Conservation (phyloP, 2,329 filamentous ascomycete genomes). For the Verticillium nubilum region DNA sequence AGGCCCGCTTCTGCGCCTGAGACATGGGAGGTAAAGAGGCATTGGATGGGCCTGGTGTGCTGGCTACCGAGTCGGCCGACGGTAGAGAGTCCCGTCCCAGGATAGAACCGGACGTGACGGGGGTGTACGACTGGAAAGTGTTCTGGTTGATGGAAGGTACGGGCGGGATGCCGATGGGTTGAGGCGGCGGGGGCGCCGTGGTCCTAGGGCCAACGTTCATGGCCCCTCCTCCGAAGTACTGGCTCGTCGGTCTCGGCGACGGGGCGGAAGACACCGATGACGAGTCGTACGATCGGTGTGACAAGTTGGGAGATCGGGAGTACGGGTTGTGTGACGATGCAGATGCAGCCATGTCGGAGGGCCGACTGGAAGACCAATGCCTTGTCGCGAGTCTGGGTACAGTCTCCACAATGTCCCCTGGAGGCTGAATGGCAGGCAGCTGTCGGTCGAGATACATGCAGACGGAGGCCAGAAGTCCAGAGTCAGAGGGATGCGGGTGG, state of each 20-base stretch:
- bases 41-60: conserved; percentile 44
- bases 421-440: conserved; percentile 28
- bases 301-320: conserved; percentile 56
- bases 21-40: conserved; percentile 25
- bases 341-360: conserved; percentile 45
- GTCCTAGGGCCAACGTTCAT: conserved; percentile 47
- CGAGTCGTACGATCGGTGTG: conserved; percentile 58
- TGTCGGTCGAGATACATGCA: conserved; percentile 35
- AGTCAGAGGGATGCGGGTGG: not conserved
- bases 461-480: conserved; percentile 13
- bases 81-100: conserved; percentile 56
- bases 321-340: conserved; percentile 42
- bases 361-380: conserved; percentile 20
- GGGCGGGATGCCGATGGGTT: conserved; percentile 48
- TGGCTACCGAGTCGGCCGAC: conserved; percentile 51
- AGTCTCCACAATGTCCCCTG: conserved; percentile 31
- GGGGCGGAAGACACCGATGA: conserved; percentile 58
- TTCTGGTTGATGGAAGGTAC: conserved; percentile 40
- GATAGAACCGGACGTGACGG: conserved; percentile 40
- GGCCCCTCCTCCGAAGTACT: conserved; percentile 43
- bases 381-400: conserved; percentile 26
- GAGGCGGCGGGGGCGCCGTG: conserved; percentile 42
- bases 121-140: conserved; percentile 48
- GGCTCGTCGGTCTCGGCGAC: conserved; percentile 49
- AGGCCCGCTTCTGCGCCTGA: conserved; percentile 84